phyloP scores from a whole-genome alignment of 305 asterid species.

The Fraxinus dipetala region DNA sequence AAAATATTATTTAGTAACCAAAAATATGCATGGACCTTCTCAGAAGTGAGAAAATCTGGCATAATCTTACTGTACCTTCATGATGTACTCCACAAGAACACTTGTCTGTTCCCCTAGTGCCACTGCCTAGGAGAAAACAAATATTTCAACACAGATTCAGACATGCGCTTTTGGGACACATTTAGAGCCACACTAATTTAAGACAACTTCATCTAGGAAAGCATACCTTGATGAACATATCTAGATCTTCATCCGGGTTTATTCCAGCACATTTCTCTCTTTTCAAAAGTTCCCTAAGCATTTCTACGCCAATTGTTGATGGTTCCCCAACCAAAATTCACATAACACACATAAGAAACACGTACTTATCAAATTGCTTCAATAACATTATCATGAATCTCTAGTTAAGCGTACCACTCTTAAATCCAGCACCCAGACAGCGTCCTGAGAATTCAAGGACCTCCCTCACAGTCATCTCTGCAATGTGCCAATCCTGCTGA shows the following conservation, averaged over 20 bases:
- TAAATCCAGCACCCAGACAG: slow-evolving; percentile 68
- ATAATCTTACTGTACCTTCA: slow-evolving; percentile 54
- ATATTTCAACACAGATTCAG: slow-evolving; percentile 29
- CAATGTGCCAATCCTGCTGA: slow-evolving; percentile 73
- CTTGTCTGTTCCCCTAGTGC: slow-evolving; percentile 76
- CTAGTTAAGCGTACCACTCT: slow-evolving; percentile 44
- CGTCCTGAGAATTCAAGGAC: slow-evolving; percentile 67
- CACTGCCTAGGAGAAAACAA: slow-evolving; percentile 73
- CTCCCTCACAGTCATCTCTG: slow-evolving; percentile 83
- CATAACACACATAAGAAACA: slow-evolving; percentile 15
- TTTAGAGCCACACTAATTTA: slow-evolving; percentile 1
- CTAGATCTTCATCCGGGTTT: slow-evolving; percentile 63
- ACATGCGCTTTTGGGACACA: neutral
- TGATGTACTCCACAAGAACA: slow-evolving; percentile 65
- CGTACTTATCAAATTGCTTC: neutral
- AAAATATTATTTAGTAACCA: neutral
- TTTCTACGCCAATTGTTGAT: slow-evolving; percentile 34
- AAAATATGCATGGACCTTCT: slow-evolving; percentile 11
- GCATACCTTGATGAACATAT: slow-evolving; percentile 65
- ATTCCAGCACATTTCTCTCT: slow-evolving; percentile 65
- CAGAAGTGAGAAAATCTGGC: slow-evolving; percentile 13
- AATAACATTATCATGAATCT: slow-evolving; percentile 11
- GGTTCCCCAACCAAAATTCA: slow-evolving; percentile 13
- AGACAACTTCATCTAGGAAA: slow-evolving; percentile 23
- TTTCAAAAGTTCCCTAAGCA: slow-evolving; percentile 73